Evolutionary conservation across 352 stramenopile genomes (phyloP).

Genomic region (Globisporangium apiculatum): DNA sequence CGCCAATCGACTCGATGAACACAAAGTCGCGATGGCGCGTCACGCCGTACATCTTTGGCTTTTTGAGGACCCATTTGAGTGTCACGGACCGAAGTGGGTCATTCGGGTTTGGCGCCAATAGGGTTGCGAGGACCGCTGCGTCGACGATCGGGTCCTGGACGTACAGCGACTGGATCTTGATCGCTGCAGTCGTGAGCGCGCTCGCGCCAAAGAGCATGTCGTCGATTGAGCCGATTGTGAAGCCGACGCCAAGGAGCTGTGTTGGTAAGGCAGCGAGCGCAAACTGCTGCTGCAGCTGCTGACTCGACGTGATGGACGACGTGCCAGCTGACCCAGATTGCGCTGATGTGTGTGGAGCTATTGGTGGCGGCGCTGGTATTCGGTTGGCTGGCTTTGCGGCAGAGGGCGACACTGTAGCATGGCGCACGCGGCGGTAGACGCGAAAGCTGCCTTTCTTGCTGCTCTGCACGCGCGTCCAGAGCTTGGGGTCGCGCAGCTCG

Average conservation of each 20-base stretch:
- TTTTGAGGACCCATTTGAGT: slow-evolving; percentile 20
- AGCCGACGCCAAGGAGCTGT: slow-evolving; percentile 21
- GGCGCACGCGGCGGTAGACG: slow-evolving; percentile 13
- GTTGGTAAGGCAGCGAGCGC: slow-evolving; percentile 1
- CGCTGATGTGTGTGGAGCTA: no score
- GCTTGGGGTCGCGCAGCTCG: slow-evolving; percentile 12
- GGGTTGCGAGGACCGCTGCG: slow-evolving; percentile 12
- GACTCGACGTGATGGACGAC: neutral
- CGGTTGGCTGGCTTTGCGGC: no score
- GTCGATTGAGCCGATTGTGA: slow-evolving; percentile 16
- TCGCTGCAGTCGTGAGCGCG: slow-evolving; percentile 10
- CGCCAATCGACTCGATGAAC: slow-evolving; percentile 20
- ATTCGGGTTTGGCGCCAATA: slow-evolving; percentile 7
- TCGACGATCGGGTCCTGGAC: slow-evolving; percentile 17
- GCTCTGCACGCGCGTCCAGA: slow-evolving; percentile 14
- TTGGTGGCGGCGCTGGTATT: neutral
- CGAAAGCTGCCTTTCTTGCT: slow-evolving; percentile 11
- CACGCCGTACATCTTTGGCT: slow-evolving; percentile 14
- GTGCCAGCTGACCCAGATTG: no score
- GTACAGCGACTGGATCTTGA: slow-evolving; percentile 21
- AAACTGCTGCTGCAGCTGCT: neutral
- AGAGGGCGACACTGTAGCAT: neutral
- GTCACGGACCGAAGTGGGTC: slow-evolving; percentile 15
- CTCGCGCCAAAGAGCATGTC: slow-evolving; percentile 18
- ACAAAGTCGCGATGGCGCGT: slow-evolving; percentile 17